Conservation (phyloP, 2,329 filamentous ascomycete species). For the Monosporascus sp. region DNA sequence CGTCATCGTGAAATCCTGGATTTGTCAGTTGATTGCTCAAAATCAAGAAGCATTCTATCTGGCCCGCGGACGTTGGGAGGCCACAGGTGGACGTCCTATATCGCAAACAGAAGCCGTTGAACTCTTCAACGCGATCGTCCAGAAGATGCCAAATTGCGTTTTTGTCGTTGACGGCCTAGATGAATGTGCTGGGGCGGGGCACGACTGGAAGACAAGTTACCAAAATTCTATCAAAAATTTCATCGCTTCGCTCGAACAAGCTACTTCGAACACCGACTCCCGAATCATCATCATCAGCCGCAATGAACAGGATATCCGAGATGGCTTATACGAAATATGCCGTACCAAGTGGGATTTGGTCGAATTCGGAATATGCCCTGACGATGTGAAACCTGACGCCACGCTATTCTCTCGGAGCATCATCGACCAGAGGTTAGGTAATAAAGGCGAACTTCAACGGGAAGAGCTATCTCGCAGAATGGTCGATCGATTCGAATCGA, state of each 20-base stretch:
- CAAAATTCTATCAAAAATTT: too few relatives aligned
- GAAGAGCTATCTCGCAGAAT: conserved; percentile 17
- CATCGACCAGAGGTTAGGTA: conserved; percentile 21
- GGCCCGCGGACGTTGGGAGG: background rate
- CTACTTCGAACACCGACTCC: conserved; percentile 1
- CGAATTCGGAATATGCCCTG: conserved; percentile 13
- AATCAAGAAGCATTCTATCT: conserved; percentile 11
- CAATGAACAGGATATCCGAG: conserved; percentile 18
- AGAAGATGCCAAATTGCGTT: conserved; percentile 8
- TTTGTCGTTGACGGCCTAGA: conserved; percentile 27
- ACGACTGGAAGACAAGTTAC: too few relatives aligned
- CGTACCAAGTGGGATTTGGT: background rate
- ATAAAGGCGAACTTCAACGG: conserved; percentile 14
- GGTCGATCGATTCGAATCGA: conserved; percentile 23
- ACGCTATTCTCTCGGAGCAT: conserved; percentile 18
- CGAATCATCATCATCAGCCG: conserved; percentile 23
- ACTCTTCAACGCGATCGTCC: conserved; percentile 13
- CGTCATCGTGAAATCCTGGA: conserved; percentile 25
- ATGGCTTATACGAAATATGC: conserved; percentile 1
- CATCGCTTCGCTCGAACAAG: conserved; percentile 2
- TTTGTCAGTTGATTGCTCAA: conserved; percentile 14
- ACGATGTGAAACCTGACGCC: conserved; percentile 20
- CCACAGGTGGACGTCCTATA: conserved; percentile 2
- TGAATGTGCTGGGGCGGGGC: background rate
- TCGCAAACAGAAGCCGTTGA: conserved; percentile 9